Conservation (phyloP, 2,329 filamentous ascomycete genomes). For the Ceratocystis ficicola region DNA sequence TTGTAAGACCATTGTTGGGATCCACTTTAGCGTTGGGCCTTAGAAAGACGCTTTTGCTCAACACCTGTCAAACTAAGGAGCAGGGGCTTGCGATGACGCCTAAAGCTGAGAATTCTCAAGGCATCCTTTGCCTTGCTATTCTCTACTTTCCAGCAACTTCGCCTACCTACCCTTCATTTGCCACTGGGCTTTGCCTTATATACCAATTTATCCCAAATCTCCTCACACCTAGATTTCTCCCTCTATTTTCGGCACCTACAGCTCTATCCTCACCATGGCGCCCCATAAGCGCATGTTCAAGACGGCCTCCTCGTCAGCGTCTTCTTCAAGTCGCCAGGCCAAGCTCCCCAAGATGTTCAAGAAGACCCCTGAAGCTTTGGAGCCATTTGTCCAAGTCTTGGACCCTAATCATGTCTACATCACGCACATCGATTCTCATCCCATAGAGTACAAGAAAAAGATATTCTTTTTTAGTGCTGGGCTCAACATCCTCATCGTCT, state of each 20-base stretch:
- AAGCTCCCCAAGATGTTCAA: conserved; percentile 54
- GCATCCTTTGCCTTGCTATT: not conserved
- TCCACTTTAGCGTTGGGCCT: not conserved
- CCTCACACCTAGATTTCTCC: conserved; percentile 12
- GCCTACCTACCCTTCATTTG: not conserved
- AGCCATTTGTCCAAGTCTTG: conserved; percentile 55
- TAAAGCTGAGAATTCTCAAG: not conserved
- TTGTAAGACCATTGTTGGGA: not conserved
- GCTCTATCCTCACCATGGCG: conserved; percentile 25
- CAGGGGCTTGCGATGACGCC: not conserved
- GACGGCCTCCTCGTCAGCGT: not conserved
- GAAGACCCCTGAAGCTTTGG: conserved; percentile 48
- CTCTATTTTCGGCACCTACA: conserved; percentile 8
- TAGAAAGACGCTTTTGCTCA: conserved; percentile 2
- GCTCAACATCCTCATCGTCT: conserved; percentile 58
- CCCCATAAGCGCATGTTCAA: conserved; percentile 22
- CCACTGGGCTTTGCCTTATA: not conserved
- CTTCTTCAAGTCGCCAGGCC: conserved; percentile 25
- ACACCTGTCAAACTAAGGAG: conserved; percentile 9
- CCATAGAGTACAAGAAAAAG: conserved; percentile 60
- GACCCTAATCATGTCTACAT: conserved; percentile 65
- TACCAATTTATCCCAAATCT: conserved; percentile 13
- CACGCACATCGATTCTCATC: conserved; percentile 65
- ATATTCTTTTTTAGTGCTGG: conserved; percentile 69
- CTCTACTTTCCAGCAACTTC: no score